Base-by-base conservation (phyloP, 139 green algal genomes). In the Micractinium sp. region DNA sequence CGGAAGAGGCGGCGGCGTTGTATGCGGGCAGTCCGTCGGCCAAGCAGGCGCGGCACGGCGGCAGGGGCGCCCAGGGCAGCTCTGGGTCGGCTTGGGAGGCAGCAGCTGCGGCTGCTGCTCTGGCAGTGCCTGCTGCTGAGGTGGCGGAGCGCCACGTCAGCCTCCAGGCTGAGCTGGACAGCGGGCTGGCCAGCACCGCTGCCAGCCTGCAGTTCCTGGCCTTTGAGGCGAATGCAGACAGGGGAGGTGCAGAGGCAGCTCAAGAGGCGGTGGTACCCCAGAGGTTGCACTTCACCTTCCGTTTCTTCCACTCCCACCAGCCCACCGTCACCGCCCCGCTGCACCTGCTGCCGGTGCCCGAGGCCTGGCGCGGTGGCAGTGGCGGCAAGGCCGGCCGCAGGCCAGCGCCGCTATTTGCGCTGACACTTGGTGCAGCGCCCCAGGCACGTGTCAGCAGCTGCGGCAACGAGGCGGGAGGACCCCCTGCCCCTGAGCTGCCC, bases 181-280 rank as follows among this genome's bases (percentile, higher is more conserved):
- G 76, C 73, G 18, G 13, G 56, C 56, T 89, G 1, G 53, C 9
- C 35, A 83, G 9, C 25, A n/a, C 27, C 14, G 85, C 29, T 33
- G 75, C 76, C 53, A 89, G 20, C 53, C 56, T 89, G 56, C 85
- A 89, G 74, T 27, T 89, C 16, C 77, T 89, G 56, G 85, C 23
- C 12, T 85, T 77, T 67, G 85, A 87, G 47, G 78, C 82, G 27
- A 25, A 82, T 3, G 85, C 82, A 39, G 27, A 31, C 47, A 22
- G 73, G 27, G 9, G 60, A 36, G 27, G 71, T 60, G 82, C 38
- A 75, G 29, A 19, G 67, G 81, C 81, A 80, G 81, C 73, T 89
- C 16, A 33, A 81, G 53, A 77, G 56, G 19, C 85, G 39, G 31
- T 71, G 39, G 71, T 86, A 16, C 56, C n/a, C 9, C 2, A 23